Conservation (phyloP, 352 stramenopile genomes). For the Pythium chondricola region DNA sequence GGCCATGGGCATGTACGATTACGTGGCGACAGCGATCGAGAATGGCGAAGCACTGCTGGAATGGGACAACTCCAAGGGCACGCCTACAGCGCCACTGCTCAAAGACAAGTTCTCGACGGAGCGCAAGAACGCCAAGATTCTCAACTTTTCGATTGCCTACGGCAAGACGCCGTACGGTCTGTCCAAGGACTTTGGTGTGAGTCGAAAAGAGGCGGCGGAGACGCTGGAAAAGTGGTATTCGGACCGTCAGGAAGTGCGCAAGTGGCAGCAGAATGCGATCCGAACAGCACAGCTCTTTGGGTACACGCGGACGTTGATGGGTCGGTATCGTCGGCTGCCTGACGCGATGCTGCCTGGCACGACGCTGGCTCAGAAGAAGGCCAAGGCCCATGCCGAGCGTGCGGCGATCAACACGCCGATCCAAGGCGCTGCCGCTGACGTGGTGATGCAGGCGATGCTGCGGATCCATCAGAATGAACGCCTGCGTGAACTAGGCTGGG, state of each 20-base stretch:
- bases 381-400: constrained; percentile 85
- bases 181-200: constrained; percentile 87
- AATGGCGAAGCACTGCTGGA: constrained; percentile 96
- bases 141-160: constrained; percentile 99
- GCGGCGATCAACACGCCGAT: constrained; percentile 99
- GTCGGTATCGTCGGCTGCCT: constrained; percentile 93
- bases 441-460: constrained; percentile 99
- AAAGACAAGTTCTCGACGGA: constrained; percentile 98
- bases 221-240: constrained; percentile 97
- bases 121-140: constrained; percentile 97
- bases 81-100: constrained; percentile 91
- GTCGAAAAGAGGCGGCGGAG: constrained; percentile 64
- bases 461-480: constrained; percentile 92
- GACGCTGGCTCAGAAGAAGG: constrained; percentile 56
- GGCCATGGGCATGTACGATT: constrained; percentile 99
- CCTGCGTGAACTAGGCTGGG: constrained; percentile 94
- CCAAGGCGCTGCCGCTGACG: constrained; percentile 95
- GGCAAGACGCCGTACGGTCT: constrained; percentile 98
- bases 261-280: constrained; percentile 95
- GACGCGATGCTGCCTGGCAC: constrained; percentile 83
- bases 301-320: constrained; percentile 96
- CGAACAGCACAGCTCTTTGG: constrained; percentile 71
- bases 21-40: constrained; percentile 95
- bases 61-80: constrained; percentile 93
- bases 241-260: constrained; percentile 83